Evolutionary conservation across 352 stramenopile genomes (phyloP), one percentile per base, ranked within the genome.

Genomic region (Blastocystis sp.): DNA sequence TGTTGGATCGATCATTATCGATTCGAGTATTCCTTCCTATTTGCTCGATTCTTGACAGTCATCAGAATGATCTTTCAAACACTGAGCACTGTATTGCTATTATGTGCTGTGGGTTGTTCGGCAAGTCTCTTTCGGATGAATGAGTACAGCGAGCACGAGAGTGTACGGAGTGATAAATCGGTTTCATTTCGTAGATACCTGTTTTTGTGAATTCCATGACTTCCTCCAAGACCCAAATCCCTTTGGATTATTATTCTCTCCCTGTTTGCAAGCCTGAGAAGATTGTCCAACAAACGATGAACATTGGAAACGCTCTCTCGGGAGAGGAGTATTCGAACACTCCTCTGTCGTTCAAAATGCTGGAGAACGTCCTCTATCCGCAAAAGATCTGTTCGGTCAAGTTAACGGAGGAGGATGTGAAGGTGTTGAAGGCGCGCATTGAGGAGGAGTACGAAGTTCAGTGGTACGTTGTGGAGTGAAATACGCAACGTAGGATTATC

Each of bases 181-280:
- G 24, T 48, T 24, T 40, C 32, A 48, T 21, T 34, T 3, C 16
- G 8, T 85, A 89, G 63, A 89, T 98, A 46, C 89, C 90, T 46
- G 92, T 97, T 56, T 97, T 97, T 87, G 95, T 97, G 18, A 97
- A 98, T 91, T 95, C 97, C 88, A 95, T 98, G 85, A 97, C 95
- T 75, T 97, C 93, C 42, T 95, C 93, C 53, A 97, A 98, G 89
- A 98, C 95, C 57, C 93, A 98, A 81, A 91, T 99, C 81, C 95
- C 95, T 53, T 97, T 97, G 88, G 94, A 85, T 61, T 85, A 85
- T 42, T 85, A 85, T 44, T 85, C 75, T 53, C 63, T 85, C 24
- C 75, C 75, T 4, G 75, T 85, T 4, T 85, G 75, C 18, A 72
- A 75, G 18, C 75, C 75, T 16, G 53, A 75, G 3, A 53, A 63